These are phyloP conservation scores for Reutealis trisperma DNA, from an alignment of 345 rosid species.

Conservation along the genomic window DNA sequence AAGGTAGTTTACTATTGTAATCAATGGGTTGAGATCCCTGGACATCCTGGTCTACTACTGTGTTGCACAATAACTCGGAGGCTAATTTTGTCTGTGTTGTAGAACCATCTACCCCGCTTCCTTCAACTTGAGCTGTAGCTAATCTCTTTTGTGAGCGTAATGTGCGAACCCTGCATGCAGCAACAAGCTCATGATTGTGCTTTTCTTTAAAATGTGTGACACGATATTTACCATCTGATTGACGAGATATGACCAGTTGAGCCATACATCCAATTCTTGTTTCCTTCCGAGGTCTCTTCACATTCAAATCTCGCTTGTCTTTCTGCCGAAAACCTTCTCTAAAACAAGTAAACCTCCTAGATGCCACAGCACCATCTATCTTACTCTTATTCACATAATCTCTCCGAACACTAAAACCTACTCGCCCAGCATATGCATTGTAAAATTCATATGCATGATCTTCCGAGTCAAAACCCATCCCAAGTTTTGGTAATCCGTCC, in stretches of 20 bases:
- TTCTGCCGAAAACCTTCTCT: constrained; percentile 45
- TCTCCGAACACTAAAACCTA: constrained; percentile 45
- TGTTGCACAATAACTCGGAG: constrained; percentile 16
- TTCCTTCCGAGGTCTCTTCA: constrained; percentile 40
- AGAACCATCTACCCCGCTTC: constrained; percentile 18
- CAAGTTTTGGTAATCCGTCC: constrained; percentile 38
- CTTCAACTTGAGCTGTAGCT: constrained; percentile 27
- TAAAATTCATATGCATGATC: constrained; percentile 43
- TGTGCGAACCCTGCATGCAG: constrained; percentile 31
- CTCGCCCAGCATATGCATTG: constrained; percentile 37
- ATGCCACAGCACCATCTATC: constrained; percentile 41
- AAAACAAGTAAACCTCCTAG: constrained; percentile 43
- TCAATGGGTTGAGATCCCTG: constrained; percentile 20
- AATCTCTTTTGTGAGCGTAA: constrained; percentile 37
- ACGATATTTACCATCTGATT: constrained; percentile 38
- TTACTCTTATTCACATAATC: constrained; percentile 43
- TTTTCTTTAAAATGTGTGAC: constrained; percentile 39
- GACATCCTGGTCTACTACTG: constrained; percentile 10
- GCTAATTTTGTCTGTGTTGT: constrained; percentile 12
- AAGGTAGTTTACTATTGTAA: constrained; percentile 26
- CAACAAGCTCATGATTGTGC: constrained; percentile 43
- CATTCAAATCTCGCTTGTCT: constrained; percentile 30
- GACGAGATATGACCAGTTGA: constrained; percentile 38
- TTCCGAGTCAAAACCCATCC: constrained; percentile 41
- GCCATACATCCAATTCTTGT: constrained; percentile 46